These are phyloP conservation scores for Fusarium begoniae DNA, from an alignment of 2,329 filamentous ascomycete species.

Conservation along the genomic window DNA sequence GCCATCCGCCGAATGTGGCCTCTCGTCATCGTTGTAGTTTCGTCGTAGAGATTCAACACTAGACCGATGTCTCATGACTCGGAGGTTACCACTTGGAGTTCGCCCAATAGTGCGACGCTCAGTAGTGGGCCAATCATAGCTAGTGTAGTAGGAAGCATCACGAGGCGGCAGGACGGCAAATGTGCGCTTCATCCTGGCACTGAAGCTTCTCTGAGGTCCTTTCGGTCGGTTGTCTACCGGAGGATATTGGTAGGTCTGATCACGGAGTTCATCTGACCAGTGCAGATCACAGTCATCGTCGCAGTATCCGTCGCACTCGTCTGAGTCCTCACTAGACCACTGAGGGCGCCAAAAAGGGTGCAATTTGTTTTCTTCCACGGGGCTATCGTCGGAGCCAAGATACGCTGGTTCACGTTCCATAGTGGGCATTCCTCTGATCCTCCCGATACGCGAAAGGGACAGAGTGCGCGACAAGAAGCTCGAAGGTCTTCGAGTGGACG, in stretches of 20 bases:
- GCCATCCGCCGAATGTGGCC: conserved; percentile 49
- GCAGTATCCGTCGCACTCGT: conserved; percentile 45
- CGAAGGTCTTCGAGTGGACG: conserved; percentile 51
- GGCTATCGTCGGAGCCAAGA: conserved; percentile 56
- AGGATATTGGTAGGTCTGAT: conserved; percentile 57
- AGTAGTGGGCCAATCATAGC: conserved; percentile 49
- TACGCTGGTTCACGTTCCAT: conserved; percentile 47
- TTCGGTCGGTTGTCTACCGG: conserved; percentile 59
- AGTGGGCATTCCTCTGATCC: conserved; percentile 42
- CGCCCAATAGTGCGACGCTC: conserved; percentile 68
- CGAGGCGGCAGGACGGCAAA: conserved; percentile 68
- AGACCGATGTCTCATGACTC: conserved; percentile 64
- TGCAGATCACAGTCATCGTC: conserved; percentile 36
- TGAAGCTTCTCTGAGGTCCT: conserved; percentile 59
- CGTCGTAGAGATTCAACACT: conserved; percentile 56
- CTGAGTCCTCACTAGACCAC: conserved; percentile 49
- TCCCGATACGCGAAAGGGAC: conserved; percentile 58
- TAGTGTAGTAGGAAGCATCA: conserved; percentile 46
- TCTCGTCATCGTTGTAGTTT: conserved; percentile 37
- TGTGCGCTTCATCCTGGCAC: conserved; percentile 64
- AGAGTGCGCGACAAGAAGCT: conserved; percentile 61
- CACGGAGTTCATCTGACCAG: conserved; percentile 49
- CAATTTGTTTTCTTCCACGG: conserved; percentile 62
- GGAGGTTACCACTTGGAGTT: conserved; percentile 67
- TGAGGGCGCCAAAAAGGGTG: conserved; percentile 71